Base-by-base conservation (phyloP, 2,329 filamentous ascomycete genomes). In the Fusarium brevicatenulatum region DNA sequence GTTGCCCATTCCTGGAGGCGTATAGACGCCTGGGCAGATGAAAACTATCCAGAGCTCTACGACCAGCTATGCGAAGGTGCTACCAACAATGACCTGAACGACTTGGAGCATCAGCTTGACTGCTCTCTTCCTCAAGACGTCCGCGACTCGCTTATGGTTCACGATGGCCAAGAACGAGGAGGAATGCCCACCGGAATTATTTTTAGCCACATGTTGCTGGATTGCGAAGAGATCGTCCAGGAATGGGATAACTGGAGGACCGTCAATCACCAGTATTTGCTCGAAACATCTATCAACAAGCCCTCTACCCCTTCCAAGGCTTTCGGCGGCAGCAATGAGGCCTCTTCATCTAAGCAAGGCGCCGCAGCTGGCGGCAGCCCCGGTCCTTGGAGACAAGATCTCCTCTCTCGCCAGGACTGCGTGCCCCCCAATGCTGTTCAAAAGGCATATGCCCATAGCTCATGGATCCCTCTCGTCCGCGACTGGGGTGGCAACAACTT, bases 401-500 rank as follows among this genome's bases (percentile, higher is more conserved):
- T 99, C 61, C 88, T 95, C 54, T 86, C 93, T 54, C 91, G 92
- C 71, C 96, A 99, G 82, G 93, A 96, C 77, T 97, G 91, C 18
- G 93, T 98, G 66, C 96, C 96, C 13, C 88, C 93, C 15, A 92
- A 93, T 78, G 90, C 94, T 9, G 92, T 98, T 39, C 95, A 97
- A 80, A 97, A 95, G 81, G 93, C 93, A 0, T 99, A 99, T 79
- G 93, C 95, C 5, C 95, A 99, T 82, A 92, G 95, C 4, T 93
- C 91, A 58, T 99, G 96, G 96, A 98, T 99, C 76, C 95, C 96
- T 59, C 86, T 99, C 39, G 95, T 95, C 66, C 93, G 96, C 76
- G 96, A 99, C 82, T 99, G 96, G 96, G 96, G 96, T 81, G 96
- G 96, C 82, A 99, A 99, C 89, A 97, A 97, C 85, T 87, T 99